Base-by-base conservation (phyloP, 176 grass and related monocot species). In the Hsuehochloa calcarea region DNA sequence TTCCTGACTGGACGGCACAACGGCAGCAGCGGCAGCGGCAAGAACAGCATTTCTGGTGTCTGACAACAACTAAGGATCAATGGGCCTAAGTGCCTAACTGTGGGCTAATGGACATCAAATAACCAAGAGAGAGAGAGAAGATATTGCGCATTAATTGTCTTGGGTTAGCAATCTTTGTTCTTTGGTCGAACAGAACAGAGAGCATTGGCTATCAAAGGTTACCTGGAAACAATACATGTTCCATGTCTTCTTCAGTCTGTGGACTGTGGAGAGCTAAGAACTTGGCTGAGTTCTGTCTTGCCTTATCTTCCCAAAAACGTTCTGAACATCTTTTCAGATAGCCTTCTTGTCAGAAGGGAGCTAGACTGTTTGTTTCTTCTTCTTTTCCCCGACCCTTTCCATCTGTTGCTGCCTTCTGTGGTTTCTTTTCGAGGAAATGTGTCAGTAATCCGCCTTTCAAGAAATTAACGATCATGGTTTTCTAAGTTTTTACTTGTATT, bases 1-100 rank as follows among this genome's bases (percentile, higher is more conserved):
- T 68, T 67, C 65, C 44, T 25, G 74, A 70, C 49, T 7, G n/a
- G 72, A 77, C 62, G n/a, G 72, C 82, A 7, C 72, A 68, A 65
- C 70, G 40, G 46, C 70, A 9, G 44, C 38, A 6, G 17, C 17
- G 8, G 37, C 54, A 4, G 34, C n/a, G 27, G 10, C 1, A 8
- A 72, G 25, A 20, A 34, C 52, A 34, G 20, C 46, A 74, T 52
- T 54, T 75, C 45, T 7, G 71, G 47, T 68, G 49, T 15, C 47
- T 68, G 49, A 45, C 76, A 65, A 9, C 34, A 16, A 55, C 54
- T 10, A 23, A 20, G 5, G 22, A 65, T 44, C 58, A 66, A 41
- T 46, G 29, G 17, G 27, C 31, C 75, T 49, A 44, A 77, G 58
- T 23, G 58, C 43, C 58, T 49, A 63, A 74, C 37, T 13, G 52